Percentiles rank a stretch among this genome's conserved stretches.
phyloP scores from a whole-genome alignment of 352 stramenopile genomes.

The Pythium aphanidermatum region DNA sequence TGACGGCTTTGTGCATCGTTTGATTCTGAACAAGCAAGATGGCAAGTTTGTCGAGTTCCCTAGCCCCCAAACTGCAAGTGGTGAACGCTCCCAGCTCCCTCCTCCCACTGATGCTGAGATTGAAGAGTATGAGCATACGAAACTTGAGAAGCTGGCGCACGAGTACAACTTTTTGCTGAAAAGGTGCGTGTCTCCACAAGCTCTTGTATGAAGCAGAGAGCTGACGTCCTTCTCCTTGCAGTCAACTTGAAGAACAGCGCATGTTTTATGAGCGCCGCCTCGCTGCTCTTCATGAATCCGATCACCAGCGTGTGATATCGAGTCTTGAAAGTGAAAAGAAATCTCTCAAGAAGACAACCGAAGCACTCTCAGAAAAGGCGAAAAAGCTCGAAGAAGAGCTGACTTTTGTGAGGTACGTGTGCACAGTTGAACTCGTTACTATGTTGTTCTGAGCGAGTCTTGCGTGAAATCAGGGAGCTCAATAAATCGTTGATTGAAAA shows the following conservation, averaged over 20 bases:
- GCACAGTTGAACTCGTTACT: neutral
- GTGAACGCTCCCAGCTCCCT: constrained; percentile 63
- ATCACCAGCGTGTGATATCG: constrained; percentile 44
- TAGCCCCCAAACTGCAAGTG: constrained; percentile 71
- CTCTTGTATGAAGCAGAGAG: no score
- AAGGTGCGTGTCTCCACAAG: no score
- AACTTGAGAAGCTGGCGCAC: constrained; percentile 93
- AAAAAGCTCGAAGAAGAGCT: constrained; percentile 81
- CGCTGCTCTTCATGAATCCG: constrained; percentile 49
- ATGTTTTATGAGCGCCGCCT: constrained; percentile 89
- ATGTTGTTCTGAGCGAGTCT: constrained; percentile 1
- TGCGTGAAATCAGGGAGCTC: constrained; percentile 66
- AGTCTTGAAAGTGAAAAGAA: constrained; percentile 77
- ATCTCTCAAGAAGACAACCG: constrained; percentile 70
- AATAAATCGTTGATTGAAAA: constrained; percentile 88
- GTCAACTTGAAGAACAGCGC: constrained; percentile 94
- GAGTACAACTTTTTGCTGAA: constrained; percentile 97
- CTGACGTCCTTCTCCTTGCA: constrained; percentile 25
- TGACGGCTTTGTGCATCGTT: constrained; percentile 83
- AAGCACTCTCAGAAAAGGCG: constrained; percentile 49
- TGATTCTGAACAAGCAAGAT: constrained; percentile 88
- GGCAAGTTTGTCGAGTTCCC: constrained; percentile 96
- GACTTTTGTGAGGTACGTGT: constrained; percentile 60
- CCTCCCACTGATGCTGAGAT: constrained; percentile 70
- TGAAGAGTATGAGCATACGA: constrained; percentile 90